Evolutionary conservation across 1,139 yeast genomes (phyloP), one percentile per base, ranked within the genome.

Genomic region (Kluyveromyces sp.): DNA sequence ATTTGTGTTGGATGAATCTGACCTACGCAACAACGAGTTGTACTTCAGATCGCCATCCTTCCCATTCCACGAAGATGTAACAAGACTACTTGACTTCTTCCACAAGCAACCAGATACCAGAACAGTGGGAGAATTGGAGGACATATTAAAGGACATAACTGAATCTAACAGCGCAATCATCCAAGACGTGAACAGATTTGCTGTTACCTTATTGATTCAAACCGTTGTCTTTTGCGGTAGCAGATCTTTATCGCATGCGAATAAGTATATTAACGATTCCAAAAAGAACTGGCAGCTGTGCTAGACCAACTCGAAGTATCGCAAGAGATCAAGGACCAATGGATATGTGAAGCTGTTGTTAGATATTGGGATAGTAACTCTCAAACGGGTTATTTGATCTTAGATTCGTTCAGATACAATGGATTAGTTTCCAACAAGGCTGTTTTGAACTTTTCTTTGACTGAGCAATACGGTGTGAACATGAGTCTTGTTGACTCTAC

Each of bases 161-260:
- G 66, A 64, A 25, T 61, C 62, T 37, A 49, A 52, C 41, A 57
- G 56, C 49, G 57, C 41, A 48, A 50, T 41, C 48, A 59, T 48
- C 59, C 56, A 63, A 2, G 66, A 76, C 60, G 51, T 77, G 54
- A 69, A 74, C 54, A 65, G 74, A 53, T 69, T 81, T 50, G 63
- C 79, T 37, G 71, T 83, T 38, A 78, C 83, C 34, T 68, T 86
- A 29, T 66, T 89, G 27, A 73, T 83, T 54, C 90, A 87, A 59
- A 74, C 85, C 0, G 74, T 88, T 47, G 85, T 94, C 42, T 83
- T 81, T 58, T 81, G 89, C 50, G 97, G 97, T 28, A 83, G 88
- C 41, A 77, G 97, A 61, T 89, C 97, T 0, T 75, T 90, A 41
- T 86, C 95, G 27, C 95, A 95, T 48, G 89, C 89, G 37, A 82